Percentiles rank a stretch among this genome's conserved stretches.
These are phyloP conservation scores for Fraxinus dipetala DNA, from an alignment of 305 asterid genomes.

Conservation along the genomic window DNA sequence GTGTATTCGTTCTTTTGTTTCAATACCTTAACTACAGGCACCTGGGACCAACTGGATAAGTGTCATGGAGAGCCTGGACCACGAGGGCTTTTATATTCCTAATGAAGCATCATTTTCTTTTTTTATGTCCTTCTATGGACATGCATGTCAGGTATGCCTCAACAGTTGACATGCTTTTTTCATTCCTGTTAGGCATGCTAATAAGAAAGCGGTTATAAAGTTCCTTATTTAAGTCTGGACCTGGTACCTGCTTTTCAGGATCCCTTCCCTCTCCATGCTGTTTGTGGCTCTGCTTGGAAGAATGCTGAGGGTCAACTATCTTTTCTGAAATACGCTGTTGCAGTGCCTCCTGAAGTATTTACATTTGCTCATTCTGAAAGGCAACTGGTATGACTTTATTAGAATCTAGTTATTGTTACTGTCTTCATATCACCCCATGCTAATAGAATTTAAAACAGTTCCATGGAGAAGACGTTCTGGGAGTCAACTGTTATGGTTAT, in stretches of 20 bases:
- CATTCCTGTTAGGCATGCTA: constrained; percentile 9
- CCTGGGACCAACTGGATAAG: constrained; percentile 73
- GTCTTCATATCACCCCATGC: constrained; percentile 6
- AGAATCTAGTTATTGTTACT: constrained; percentile 9
- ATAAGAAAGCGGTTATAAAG: neutral
- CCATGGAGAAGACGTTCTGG: neutral
- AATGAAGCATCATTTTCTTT: constrained; percentile 76
- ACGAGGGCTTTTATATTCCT: constrained; percentile 83
- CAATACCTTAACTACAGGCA: constrained; percentile 45
- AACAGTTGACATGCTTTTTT: neutral
- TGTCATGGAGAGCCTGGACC: constrained; percentile 85
- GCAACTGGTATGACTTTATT: constrained; percentile 60
- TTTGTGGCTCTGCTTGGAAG: constrained; percentile 92
- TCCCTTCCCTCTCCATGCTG: constrained; percentile 82
- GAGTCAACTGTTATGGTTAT: neutral
- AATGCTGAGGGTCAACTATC: constrained; percentile 97
- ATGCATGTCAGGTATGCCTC: constrained; percentile 74
- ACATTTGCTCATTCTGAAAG: constrained; percentile 73
- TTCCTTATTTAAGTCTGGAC: neutral
- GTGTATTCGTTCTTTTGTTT: neutral
- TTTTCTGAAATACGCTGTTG: constrained; percentile 77
- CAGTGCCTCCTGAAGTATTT: constrained; percentile 78
- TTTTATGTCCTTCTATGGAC: constrained; percentile 74
- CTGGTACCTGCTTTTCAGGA: constrained; percentile 45
- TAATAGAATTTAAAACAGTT: neutral